phyloP scores from a whole-genome alignment of 768 basidiomycete species.

The Auriscalpium microsporum region DNA sequence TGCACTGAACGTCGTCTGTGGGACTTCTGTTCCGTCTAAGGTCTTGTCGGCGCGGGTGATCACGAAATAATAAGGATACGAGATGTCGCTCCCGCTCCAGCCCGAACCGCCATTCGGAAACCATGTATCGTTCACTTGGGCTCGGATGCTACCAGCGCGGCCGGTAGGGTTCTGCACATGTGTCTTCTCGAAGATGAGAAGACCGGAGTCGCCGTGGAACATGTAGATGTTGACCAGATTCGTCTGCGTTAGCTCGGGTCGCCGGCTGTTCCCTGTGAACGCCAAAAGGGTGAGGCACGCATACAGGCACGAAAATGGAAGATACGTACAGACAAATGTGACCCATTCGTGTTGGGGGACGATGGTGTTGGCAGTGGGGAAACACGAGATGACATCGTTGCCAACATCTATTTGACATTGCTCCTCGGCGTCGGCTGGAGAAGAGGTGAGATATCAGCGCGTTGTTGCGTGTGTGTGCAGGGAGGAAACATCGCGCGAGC shows the following conservation, averaged over 20 bases:
- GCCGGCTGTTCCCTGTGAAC: slow-evolving; percentile 61
- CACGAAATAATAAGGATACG: slow-evolving; percentile 72
- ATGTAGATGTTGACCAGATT: slow-evolving; percentile 70
- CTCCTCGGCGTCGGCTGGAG: slow-evolving; percentile 30
- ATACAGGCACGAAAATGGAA: slow-evolving; percentile 10
- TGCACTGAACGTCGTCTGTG: slow-evolving; percentile 70
- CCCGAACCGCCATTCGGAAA: slow-evolving; percentile 47
- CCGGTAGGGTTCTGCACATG: slow-evolving; percentile 39
- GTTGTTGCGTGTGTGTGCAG: neutral
- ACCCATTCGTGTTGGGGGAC: slow-evolving; percentile 72
- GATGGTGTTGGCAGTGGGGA: slow-evolving; percentile 44
- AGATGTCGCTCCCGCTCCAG: slow-evolving; percentile 39
- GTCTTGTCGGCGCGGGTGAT: slow-evolving; percentile 51
- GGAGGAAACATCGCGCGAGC: neutral
- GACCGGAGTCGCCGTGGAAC: slow-evolving; percentile 59
- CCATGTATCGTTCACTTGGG: slow-evolving; percentile 69
- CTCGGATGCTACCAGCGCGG: slow-evolving; percentile 43
- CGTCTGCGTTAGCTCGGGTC: slow-evolving; percentile 55
- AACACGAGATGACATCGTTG: slow-evolving; percentile 75
- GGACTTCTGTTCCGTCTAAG: slow-evolving; percentile 49
- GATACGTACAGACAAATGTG: slow-evolving; percentile 69
- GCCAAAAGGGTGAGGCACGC: slow-evolving; percentile 10
- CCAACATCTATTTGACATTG: slow-evolving; percentile 50
- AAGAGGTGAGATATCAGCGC: slow-evolving; percentile 3
- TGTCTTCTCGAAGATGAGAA: slow-evolving; percentile 35